Base-by-base conservation (phyloP, 257 asterid genomes). In the Solanum rostratum region DNA sequence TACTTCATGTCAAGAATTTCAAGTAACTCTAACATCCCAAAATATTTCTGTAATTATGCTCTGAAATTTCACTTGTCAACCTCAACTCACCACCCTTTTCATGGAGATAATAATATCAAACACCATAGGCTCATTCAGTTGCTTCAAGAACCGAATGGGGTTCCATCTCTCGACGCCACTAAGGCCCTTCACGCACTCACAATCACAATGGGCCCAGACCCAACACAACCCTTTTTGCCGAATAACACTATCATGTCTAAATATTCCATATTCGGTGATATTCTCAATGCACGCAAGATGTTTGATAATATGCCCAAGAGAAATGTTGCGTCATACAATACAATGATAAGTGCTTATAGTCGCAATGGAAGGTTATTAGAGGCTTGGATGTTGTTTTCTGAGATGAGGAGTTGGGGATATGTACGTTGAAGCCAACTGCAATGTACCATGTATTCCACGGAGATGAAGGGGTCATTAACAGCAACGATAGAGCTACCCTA, bases 381-480 rank as follows among this genome's bases (percentile, higher is more conserved):
- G 69, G 94, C 93, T 46, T 89, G 92, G 89, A 49, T 33, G 29
- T 45, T 93, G 85, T 91, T 96, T 39, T 87, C 87, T 14, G 89
- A 89, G 83, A 93, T 95, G 97, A 92, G 95, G 76, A 52, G 6
- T 49, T 89, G 86, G 81, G 93, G 89, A 76, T 87, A 88, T 29
- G 85, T 69, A 86, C 94, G n/a, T n/a, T n/a, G n/a, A n/a, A n/a
- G n/a, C n/a, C 6, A 12, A 12, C 50, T 45, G 39, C 7, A 1
- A 15, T 9, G 5, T 87, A 93, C 98, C 98, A 95, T 95, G 90
- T 95, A 95, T 20, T 95, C 98, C 0, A 93, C 90, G 84, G 96
- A 86, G 52, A 93, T 91, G 29, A 95, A 95, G 14, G 98, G 98
- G 87, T 95, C 98, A 27, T 95, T 95, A 20, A 93, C 93, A n/a